Evolutionary conservation across 192 early-diverging fungal genomes (phyloP).

Genomic region (Phlyctochytrium planicorne): DNA sequence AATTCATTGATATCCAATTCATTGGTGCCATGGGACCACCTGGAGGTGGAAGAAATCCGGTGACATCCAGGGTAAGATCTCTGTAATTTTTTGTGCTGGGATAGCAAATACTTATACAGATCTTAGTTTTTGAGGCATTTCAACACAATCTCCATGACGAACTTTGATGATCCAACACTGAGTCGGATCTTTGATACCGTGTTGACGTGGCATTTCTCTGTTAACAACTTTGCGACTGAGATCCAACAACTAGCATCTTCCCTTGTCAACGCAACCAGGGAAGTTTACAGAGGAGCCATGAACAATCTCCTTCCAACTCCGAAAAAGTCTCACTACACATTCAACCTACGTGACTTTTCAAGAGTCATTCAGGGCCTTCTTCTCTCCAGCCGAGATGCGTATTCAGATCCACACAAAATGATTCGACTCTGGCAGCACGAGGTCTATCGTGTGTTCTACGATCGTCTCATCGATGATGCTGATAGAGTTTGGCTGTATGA

Average conservation of each 20-base stretch:
- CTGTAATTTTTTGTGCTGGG: conserved; percentile 15
- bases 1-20: conserved; percentile 61
- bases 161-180: conserved; percentile 56
- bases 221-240: conserved; percentile 45
- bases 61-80: conserved; percentile 47
- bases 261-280: conserved; percentile 50
- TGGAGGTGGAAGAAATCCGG: conserved; percentile 56
- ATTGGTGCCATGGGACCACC: conserved; percentile 62
- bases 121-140: conserved; percentile 58
- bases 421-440: conserved; percentile 61
- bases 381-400: conserved; percentile 40
- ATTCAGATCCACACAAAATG: conserved; percentile 44
- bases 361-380: conserved; percentile 57
- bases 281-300: conserved; percentile 55
- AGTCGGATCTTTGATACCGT: conserved; percentile 54
- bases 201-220: conserved; percentile 55
- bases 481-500: conserved; percentile 56
- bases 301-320: conserved; percentile 57
- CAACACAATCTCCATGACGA: conserved; percentile 53
- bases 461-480: conserved; percentile 56
- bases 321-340: conserved; percentile 63
- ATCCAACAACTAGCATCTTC: conserved; percentile 36
- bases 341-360: conserved; percentile 61
- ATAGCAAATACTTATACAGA: too few relatives aligned
- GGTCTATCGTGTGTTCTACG: conserved; percentile 59